Base-by-base conservation (phyloP, 2,329 filamentous ascomycete species). In the Xenosphaeropsis pyriputrescens region DNA sequence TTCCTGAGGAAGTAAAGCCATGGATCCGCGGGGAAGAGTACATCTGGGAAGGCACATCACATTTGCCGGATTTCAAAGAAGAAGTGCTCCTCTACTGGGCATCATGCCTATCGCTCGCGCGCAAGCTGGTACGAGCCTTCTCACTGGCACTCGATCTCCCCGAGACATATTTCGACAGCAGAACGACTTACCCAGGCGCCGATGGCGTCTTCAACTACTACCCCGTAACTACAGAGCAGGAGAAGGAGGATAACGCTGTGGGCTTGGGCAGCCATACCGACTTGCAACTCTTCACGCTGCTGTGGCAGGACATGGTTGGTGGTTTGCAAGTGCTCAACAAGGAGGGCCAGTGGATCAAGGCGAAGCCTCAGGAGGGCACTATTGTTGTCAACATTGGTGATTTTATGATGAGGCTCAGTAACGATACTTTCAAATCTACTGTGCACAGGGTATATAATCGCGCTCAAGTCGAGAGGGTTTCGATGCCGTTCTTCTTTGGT, bases 401-500 rank as follows among this genome's bases (percentile, higher is more conserved):
- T 43, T 68, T 66, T 38, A 55, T 70, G 53, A 64, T 67, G 58
- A 56, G 65, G 9, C 53, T 69, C 17, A 63, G 60, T 31, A 70
- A 70, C 47, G 62, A 69, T 45, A 56, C 48, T 16, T 64, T 65
- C 46, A 61, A 58, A 43, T 63, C 58, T 1, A 67, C 63, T n/a
- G 39, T 40, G 15, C 68, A 72, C 48, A 55, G 67, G 13, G 66
- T 73, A 2, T 61, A 60, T 22, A 67, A 66, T 41, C 53, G 57
- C 32, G 54, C 57, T 0, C 44, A 45, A 0, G 50, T 49, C 9
- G 63, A 64, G 37, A 55, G 68, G 12, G 64, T 68, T 32, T 70
- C 63, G 0, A 69, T 73, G 64, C 67, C 68, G 1, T 72, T 73
- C 48, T 73, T 73, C 51, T 66, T 72, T 37, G 64, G 64, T 61